Conservation (phyloP, 257 asterid species). For the Coffea canephora region DNA sequence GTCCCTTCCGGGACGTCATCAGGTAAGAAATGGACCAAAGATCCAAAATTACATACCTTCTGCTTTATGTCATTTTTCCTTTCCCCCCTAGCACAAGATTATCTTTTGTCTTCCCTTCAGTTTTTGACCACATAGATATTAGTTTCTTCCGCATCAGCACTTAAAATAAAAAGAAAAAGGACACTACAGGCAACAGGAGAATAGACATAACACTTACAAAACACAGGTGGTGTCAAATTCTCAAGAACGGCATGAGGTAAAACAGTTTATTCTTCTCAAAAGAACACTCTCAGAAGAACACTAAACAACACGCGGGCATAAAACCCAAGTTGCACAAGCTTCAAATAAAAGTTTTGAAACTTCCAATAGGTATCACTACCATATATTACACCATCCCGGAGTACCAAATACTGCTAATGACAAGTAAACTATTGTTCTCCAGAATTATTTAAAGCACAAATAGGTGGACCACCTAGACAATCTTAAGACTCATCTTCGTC, state of each 20-base stretch:
- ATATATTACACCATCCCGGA: neutral
- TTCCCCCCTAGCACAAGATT: neutral
- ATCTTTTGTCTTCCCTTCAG: neutral
- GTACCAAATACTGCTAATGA: neutral
- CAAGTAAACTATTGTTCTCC: neutral
- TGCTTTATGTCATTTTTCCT: neutral
- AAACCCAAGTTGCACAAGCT: neutral
- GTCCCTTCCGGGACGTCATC: no score
- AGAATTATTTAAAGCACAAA: slow-evolving; percentile 12
- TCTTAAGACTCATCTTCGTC: slow-evolving; percentile 26
- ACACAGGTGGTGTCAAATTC: neutral
- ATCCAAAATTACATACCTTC: neutral
- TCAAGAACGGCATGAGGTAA: no score
- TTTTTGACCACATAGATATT: neutral
- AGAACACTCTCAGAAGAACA: neutral
- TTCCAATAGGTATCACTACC: neutral
- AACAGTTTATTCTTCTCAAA: neutral
- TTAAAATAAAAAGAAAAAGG: neutral
- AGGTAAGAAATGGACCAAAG: neutral
- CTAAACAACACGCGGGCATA: no score
- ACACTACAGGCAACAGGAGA: neutral
- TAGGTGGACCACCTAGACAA: slow-evolving; percentile 6
- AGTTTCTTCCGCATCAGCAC: neutral
- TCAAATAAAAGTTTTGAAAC: neutral
- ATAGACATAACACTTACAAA: neutral